Conservation (phyloP, 352 stramenopile genomes). For the Hyaloperonospora arabidopsidis region DNA sequence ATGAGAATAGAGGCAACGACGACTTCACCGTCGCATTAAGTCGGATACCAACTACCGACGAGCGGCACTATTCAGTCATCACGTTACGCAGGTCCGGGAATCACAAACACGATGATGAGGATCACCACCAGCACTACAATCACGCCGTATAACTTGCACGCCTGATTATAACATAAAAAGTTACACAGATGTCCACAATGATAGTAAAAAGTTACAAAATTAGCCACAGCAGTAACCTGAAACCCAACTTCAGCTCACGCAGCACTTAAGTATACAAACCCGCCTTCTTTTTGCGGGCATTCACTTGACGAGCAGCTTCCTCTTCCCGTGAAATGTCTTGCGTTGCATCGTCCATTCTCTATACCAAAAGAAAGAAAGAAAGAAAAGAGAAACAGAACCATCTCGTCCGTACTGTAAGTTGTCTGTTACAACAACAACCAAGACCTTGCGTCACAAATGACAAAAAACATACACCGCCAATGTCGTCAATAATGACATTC, state of each 20-base stretch:
- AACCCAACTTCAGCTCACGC: too few species aligned
- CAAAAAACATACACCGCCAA: conserved; percentile 41
- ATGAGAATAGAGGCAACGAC: too few species aligned
- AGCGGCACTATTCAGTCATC: not conserved
- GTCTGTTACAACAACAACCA: too few species aligned
- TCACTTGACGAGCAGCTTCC: conserved; percentile 48
- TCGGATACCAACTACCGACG: not conserved
- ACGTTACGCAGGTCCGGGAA: conserved; percentile 23
- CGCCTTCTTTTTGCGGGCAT: conserved; percentile 65
- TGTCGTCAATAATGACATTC: conserved; percentile 77
- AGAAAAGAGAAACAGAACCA: conserved; percentile 7
- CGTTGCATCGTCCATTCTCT: conserved; percentile 64
- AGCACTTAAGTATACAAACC: conserved; percentile 9
- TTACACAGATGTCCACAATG: not conserved
- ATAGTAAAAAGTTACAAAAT: too few species aligned
- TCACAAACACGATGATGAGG: conserved; percentile 51
- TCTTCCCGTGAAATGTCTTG: conserved; percentile 57
- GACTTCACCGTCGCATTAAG: not conserved
- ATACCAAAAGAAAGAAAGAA: not conserved
- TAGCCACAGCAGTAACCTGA: too few species aligned
- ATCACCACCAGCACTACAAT: conserved; percentile 61
- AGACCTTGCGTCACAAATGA: not conserved
- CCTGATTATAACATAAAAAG: conserved; percentile 15
- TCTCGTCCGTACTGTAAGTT: not conserved
- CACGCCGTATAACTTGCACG: conserved; percentile 64